These are phyloP conservation scores for Leccinum truebloodii DNA, from an alignment of 768 basidiomycete species.

Conservation along the genomic window DNA sequence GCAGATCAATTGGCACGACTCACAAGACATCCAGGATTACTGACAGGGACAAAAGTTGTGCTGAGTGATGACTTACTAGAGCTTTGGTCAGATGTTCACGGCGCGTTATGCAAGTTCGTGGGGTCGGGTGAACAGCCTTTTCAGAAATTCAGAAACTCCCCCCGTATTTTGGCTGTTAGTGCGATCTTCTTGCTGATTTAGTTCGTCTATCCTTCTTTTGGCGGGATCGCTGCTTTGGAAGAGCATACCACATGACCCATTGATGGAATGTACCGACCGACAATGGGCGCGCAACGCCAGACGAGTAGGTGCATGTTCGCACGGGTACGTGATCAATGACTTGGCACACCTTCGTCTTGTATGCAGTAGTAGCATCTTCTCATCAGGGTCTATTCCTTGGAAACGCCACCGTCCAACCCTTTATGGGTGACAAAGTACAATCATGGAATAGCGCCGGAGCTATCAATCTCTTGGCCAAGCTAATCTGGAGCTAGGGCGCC, in stretches of 20 bases:
- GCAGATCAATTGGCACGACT: not conserved
- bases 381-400: slow-evolving; percentile 1
- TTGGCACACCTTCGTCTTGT: not conserved
- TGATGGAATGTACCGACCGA: not conserved
- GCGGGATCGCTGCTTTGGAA: not conserved
- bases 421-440: not conserved
- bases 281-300: not conserved
- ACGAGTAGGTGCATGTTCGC: not conserved
- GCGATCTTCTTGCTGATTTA: not conserved
- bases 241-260: not conserved
- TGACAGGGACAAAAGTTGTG: slow-evolving; percentile 1
- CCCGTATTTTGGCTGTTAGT: not conserved
- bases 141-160: too few species aligned
- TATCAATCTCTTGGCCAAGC: not conserved
- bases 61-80: slow-evolving; percentile 7
- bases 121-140: not conserved
- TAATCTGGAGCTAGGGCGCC: not conserved
- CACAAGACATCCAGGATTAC: not conserved
- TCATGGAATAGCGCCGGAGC: not conserved
- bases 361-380: not conserved
- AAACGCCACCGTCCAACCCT: slow-evolving; percentile 2
- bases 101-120: not conserved
- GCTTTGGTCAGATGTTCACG: not conserved
- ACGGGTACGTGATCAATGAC: not conserved
- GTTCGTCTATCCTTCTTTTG: not conserved